Percentiles rank a stretch among this genome's conserved stretches.
Conservation (phyloP, 352 stramenopile species). For the Phytophthora europaea region DNA sequence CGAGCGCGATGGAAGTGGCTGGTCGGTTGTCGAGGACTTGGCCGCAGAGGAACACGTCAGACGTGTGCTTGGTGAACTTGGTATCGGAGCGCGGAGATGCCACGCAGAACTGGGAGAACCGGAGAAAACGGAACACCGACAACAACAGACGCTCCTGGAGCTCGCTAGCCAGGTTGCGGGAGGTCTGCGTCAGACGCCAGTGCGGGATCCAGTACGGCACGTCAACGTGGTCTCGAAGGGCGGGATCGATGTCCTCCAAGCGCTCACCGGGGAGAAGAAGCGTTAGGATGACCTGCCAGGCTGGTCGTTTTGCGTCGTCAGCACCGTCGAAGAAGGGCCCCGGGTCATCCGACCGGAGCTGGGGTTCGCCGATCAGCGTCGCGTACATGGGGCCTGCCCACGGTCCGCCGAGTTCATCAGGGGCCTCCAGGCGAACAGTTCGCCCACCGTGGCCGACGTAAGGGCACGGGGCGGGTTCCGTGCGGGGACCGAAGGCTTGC, state of each 20-base stretch:
- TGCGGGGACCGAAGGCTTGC: neutral
- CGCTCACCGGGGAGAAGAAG: constrained; percentile 12
- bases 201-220: constrained; percentile 6
- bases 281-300: constrained; percentile 3
- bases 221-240: constrained; percentile 6
- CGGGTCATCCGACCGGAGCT: neutral
- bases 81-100: neutral
- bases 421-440: constrained; percentile 8
- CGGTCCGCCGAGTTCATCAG: neutral
- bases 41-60: constrained; percentile 12
- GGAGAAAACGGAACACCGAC: constrained; percentile 14
- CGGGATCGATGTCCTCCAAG: neutral
- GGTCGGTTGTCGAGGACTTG: constrained; percentile 10
- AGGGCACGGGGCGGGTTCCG: neutral
- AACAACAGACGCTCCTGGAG: constrained; percentile 12
- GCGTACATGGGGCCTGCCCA: constrained; percentile 16
- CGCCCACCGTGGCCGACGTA: constrained; percentile 11
- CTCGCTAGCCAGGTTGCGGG: neutral
- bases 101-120: constrained; percentile 16
- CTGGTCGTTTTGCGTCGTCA: constrained; percentile 4
- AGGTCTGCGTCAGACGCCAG: constrained; percentile 8
- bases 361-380: neutral
- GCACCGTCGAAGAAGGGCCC: constrained; percentile 12
- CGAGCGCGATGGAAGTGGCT: neutral
- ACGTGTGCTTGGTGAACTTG: constrained; percentile 16